phyloP scores from a whole-genome alignment of 2,329 filamentous ascomycete species.

The Cylindrodendrum hubeiense region DNA sequence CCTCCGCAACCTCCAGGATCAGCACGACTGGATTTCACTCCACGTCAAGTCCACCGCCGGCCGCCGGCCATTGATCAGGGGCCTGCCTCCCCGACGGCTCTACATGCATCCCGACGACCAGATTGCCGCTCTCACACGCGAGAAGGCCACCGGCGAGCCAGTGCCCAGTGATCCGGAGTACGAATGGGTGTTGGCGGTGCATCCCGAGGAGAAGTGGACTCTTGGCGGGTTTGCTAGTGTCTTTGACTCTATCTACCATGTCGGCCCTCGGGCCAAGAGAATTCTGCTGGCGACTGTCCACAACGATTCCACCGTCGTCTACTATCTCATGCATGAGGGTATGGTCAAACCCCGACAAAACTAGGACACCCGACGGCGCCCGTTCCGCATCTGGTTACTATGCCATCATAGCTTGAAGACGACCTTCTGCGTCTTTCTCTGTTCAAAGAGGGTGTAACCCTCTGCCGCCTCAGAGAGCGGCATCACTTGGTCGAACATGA shows the following conservation, averaged over 20 bases:
- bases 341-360: constrained; percentile 89
- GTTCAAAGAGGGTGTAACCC: constrained; percentile 79
- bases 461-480: constrained; percentile 74
- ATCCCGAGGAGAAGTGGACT: constrained; percentile 80
- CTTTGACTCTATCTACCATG: constrained; percentile 72
- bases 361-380: constrained; percentile 55
- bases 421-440: constrained; percentile 81
- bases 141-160: constrained; percentile 60
- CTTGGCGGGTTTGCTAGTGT: constrained; percentile 74
- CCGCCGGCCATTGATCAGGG: constrained; percentile 74
- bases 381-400: neutral
- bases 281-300: constrained; percentile 81
- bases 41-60: constrained; percentile 62
- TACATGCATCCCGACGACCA: constrained; percentile 89
- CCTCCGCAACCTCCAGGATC: constrained; percentile 77
- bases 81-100: constrained; percentile 77
- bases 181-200: constrained; percentile 84
- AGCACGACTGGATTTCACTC: constrained; percentile 80
- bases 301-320: constrained; percentile 85
- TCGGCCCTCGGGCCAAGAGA: constrained; percentile 70
- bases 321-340: constrained; percentile 89
- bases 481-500: constrained; percentile 84
- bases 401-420: constrained; percentile 68
- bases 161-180: constrained; percentile 66
- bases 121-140: constrained; percentile 75